phyloP scores from a whole-genome alignment of 768 basidiomycete genomes.

The Austroboletus festivus region DNA sequence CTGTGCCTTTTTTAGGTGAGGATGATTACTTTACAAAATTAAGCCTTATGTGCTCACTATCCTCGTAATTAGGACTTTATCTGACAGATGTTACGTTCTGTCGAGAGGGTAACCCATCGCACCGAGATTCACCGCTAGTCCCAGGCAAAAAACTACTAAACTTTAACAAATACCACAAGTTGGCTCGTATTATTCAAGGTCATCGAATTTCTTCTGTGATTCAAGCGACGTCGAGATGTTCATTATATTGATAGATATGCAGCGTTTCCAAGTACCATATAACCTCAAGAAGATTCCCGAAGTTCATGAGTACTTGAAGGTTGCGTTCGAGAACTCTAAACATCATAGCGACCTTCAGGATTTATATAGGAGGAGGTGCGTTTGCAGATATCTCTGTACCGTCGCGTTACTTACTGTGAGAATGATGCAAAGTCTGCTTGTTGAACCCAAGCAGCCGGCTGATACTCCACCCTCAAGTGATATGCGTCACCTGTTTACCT shows the following conservation, averaged over 20 bases:
- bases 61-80: constrained; percentile 58
- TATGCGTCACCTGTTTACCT: constrained; percentile 75
- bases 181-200: constrained; percentile 84
- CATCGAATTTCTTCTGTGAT: constrained; percentile 7
- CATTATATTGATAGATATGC: constrained; percentile 60
- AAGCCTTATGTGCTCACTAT: constrained; percentile 7
- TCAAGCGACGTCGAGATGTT: neutral
- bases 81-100: constrained; percentile 94
- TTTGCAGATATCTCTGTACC: neutral
- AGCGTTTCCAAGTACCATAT: constrained; percentile 86
- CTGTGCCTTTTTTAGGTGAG: constrained; percentile 91
- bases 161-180: constrained; percentile 94
- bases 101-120: constrained; percentile 88
- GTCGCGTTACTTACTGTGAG: neutral
- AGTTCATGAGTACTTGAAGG: constrained; percentile 74
- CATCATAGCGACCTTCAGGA: constrained; percentile 82
- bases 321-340: constrained; percentile 71
- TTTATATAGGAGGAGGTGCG: constrained; percentile 80
- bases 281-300: constrained; percentile 87
- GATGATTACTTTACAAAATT: neutral
- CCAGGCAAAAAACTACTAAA: constrained; percentile 83
- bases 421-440: constrained; percentile 54
- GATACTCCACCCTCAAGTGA: constrained; percentile 64
- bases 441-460: constrained; percentile 79
- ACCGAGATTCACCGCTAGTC: constrained; percentile 74